Percentiles rank a stretch among this genome's conserved stretches.
Conservation (phyloP, 169 alveolate genomes). For the Amoebophrya sp. region DNA sequence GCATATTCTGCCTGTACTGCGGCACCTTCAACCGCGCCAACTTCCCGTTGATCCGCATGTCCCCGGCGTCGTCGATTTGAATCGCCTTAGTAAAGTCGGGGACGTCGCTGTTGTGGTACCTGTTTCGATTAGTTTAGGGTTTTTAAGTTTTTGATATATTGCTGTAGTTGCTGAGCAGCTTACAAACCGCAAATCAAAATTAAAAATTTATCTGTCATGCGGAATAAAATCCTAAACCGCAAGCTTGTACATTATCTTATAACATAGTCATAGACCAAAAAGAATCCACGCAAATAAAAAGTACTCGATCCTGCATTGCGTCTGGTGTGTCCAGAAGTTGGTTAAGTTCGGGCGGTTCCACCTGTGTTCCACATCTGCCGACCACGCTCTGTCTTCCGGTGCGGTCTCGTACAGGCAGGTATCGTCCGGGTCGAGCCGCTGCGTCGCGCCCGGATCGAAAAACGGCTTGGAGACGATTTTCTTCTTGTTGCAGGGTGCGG, state of each 20-base stretch:
- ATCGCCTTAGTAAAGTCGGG: not conserved
- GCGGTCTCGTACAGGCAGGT: not conserved
- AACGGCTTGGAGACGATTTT: not conserved
- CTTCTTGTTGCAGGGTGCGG: no score
- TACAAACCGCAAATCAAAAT: no score
- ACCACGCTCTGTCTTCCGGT: not conserved
- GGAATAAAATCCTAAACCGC: no score
- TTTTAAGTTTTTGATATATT: no score
- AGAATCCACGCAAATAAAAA: no score
- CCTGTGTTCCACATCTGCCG: not conserved
- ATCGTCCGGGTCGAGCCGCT: not conserved
- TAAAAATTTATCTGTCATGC: no score
- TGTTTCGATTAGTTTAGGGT: no score
- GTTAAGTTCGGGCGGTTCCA: not conserved
- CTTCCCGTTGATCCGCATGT: not conserved
- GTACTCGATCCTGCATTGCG: not conserved
- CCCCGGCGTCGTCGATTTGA: not conserved
- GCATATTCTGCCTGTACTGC: not conserved
- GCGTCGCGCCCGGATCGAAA: not conserved
- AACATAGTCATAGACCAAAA: no score
- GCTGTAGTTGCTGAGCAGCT: no score
- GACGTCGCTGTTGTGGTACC: not conserved
- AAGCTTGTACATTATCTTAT: no score
- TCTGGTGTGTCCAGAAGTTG: not conserved
- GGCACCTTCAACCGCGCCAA: not conserved